phyloP scores from a whole-genome alignment of 2,329 filamentous ascomycete genomes.

The Fusarium mundagurra region DNA sequence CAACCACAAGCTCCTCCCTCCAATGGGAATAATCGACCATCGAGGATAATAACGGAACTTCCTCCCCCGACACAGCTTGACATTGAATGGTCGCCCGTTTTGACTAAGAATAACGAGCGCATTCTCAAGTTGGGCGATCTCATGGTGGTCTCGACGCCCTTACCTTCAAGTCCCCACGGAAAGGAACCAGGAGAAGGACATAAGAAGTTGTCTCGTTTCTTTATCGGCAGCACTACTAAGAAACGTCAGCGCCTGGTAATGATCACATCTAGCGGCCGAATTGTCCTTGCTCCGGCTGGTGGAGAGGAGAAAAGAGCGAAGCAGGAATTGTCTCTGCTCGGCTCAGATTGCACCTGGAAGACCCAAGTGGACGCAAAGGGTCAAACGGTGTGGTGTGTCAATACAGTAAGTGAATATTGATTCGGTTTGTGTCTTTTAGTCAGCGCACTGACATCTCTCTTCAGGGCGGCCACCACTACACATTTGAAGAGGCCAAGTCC shows the following conservation, averaged over 20 bases:
- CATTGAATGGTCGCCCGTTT: slow-evolving; percentile 97
- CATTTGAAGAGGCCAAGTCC: slow-evolving; percentile 91
- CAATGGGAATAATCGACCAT: slow-evolving; percentile 68
- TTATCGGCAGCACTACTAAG: slow-evolving; percentile 89
- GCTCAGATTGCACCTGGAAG: slow-evolving; percentile 79
- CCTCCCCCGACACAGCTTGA: slow-evolving; percentile 97
- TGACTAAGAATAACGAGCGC: slow-evolving; percentile 89
- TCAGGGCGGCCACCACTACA: slow-evolving; percentile 89
- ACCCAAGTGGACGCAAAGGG: slow-evolving; percentile 88
- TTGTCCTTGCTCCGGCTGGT: slow-evolving; percentile 89
- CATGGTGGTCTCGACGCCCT: slow-evolving; percentile 81
- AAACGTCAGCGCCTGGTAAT: slow-evolving; percentile 94
- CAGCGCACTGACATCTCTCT: background rate
- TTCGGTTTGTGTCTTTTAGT: no score
- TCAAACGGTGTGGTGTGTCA: slow-evolving; percentile 86
- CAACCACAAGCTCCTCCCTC: slow-evolving; percentile 50
- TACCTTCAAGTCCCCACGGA: slow-evolving; percentile 77
- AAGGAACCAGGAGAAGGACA: slow-evolving; percentile 78
- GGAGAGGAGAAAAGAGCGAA: slow-evolving; percentile 97
- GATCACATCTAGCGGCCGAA: slow-evolving; percentile 89
- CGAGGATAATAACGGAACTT: slow-evolving; percentile 90
- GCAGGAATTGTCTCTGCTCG: slow-evolving; percentile 85
- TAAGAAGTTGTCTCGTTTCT: slow-evolving; percentile 93
- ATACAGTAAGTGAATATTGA: slow-evolving; percentile 76
- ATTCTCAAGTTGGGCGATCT: slow-evolving; percentile 95